These are phyloP conservation scores for Starmerella asiatica DNA, from an alignment of 805 yeast species.

Conservation along the genomic window DNA sequence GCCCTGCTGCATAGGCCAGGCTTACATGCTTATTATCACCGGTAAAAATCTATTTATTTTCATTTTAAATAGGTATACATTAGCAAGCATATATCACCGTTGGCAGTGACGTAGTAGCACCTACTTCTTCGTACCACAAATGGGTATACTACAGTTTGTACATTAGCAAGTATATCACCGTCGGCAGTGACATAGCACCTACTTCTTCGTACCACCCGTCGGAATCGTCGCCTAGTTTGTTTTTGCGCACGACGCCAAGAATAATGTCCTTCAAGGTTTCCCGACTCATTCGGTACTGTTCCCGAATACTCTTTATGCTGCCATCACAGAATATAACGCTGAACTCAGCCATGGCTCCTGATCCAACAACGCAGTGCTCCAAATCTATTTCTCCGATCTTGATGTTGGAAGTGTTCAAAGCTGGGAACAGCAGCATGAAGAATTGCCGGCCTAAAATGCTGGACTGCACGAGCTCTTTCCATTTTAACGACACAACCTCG, in stretches of 20 bases:
- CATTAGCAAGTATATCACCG: constrained; percentile 5
- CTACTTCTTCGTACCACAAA: constrained; percentile 1
- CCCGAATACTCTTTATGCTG: constrained; percentile 1
- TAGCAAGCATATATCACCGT: constrained; percentile 3
- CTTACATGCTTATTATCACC: no score
- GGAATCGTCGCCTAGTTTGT: not conserved
- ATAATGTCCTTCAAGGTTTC: constrained; percentile 6
- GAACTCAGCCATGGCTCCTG: constrained; percentile 15
- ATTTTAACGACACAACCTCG: constrained; percentile 19
- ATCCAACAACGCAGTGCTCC: constrained; percentile 14
- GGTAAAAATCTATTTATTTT: no score
- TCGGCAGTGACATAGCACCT: constrained; percentile 3
- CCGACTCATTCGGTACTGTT: constrained; percentile 1
- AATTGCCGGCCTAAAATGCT: constrained; percentile 35
- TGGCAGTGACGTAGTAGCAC: constrained; percentile 2
- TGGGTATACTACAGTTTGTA: not conserved
- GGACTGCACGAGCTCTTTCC: constrained; percentile 25
- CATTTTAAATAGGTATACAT: no score
- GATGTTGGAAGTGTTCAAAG: constrained; percentile 9
- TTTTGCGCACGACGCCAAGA: not conserved
- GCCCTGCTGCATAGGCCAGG: no score
- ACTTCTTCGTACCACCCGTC: constrained; percentile 1
- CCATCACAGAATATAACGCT: constrained; percentile 9
- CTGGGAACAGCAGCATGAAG: constrained; percentile 35
- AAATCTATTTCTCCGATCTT: constrained; percentile 15